Percentiles rank a stretch among this genome's conserved stretches.
Conservation (phyloP, 305 asterid species). For the Ajuga reptans region DNA sequence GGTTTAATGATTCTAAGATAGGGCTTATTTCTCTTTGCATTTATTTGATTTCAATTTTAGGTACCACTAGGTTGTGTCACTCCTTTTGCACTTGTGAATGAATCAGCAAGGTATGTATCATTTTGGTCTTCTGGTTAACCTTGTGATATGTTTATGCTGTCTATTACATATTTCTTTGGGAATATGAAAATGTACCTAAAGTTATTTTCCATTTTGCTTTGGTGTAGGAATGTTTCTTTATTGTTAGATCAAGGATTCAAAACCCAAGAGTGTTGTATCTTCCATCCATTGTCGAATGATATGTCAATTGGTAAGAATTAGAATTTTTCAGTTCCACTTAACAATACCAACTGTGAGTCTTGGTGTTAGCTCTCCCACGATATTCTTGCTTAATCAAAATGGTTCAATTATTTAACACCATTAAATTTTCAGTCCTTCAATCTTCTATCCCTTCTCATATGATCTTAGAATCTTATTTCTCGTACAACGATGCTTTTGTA, state of each 20-base stretch:
- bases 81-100: conserved; percentile 84
- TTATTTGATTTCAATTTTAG: conserved; percentile 34
- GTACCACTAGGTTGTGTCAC: conserved; percentile 89
- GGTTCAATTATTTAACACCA: background rate
- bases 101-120: conserved; percentile 64
- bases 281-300: conserved; percentile 92
- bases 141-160: background rate
- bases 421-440: background rate
- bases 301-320: conserved; percentile 53
- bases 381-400: background rate
- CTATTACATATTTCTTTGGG: background rate
- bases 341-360: background rate
- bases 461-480: conserved; percentile 14
- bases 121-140: background rate
- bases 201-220: conserved; percentile 20
- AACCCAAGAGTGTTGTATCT: conserved; percentile 60
- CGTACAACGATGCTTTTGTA: conserved; percentile 11
- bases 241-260: conserved; percentile 78
- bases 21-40: conserved; percentile 15
- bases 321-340: background rate
- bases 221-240: conserved; percentile 67
- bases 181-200: background rate
- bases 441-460: background rate
- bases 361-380: conserved; percentile 7
- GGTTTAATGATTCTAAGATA: background rate